A percentile compares a stretch with the other conserved stretches of the same genome.
Conservation (phyloP, 2,329 filamentous ascomycete species). For the Aspergillus sp. region DNA sequence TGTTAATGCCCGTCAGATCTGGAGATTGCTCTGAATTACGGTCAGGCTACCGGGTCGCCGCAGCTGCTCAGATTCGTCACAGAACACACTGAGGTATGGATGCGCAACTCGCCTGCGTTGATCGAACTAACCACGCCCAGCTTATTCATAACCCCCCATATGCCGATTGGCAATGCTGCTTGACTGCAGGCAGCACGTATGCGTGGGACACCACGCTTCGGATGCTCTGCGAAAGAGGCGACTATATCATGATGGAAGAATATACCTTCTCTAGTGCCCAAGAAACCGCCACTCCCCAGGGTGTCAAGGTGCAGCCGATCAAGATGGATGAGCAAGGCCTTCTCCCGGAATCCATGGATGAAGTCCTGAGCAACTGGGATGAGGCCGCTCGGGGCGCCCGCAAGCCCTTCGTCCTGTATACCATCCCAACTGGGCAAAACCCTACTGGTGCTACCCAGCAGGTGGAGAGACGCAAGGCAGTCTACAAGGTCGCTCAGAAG, state of each 20-base stretch:
- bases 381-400: slow-evolving; percentile 53
- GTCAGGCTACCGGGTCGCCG: slow-evolving; percentile 78
- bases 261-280: slow-evolving; percentile 83
- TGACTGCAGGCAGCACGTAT: slow-evolving; percentile 83
- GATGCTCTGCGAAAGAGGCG: slow-evolving; percentile 74
- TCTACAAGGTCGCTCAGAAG: slow-evolving; percentile 77
- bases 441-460: slow-evolving; percentile 84
- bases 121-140: slow-evolving; percentile 26
- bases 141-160: slow-evolving; percentile 85
- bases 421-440: slow-evolving; percentile 81
- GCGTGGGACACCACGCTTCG: slow-evolving; percentile 80
- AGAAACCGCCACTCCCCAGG: slow-evolving; percentile 64
- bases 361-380: slow-evolving; percentile 66
- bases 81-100: slow-evolving; percentile 79
- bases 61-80: slow-evolving; percentile 89
- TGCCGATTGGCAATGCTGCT: slow-evolving; percentile 80
- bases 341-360: slow-evolving; percentile 61
- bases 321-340: slow-evolving; percentile 68
- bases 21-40: slow-evolving; percentile 88
- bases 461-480: slow-evolving; percentile 62
- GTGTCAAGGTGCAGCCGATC: slow-evolving; percentile 60
- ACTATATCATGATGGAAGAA: slow-evolving; percentile 81
- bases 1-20: slow-evolving; percentile 59
- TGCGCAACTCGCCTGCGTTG: not conserved
- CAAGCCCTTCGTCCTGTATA: slow-evolving; percentile 70